Percentiles rank a stretch among this genome's conserved stretches.
phyloP scores from a whole-genome alignment of 2,329 filamentous ascomycete genomes.

The Microdochium nivale region DNA sequence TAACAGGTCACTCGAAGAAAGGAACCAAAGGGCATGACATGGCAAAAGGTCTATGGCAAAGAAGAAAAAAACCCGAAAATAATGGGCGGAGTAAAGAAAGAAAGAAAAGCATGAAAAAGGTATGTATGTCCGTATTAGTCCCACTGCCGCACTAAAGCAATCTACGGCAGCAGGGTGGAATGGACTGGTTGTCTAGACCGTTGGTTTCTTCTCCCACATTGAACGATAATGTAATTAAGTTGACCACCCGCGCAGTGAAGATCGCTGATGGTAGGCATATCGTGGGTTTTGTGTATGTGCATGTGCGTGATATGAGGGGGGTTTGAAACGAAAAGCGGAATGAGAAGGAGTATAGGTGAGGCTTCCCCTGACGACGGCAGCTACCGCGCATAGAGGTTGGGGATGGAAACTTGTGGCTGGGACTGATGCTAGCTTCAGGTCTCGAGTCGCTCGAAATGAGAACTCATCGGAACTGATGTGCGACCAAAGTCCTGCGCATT shows the following conservation, averaged over 20 bases:
- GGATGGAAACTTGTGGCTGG: neutral
- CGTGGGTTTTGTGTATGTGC: conserved; percentile 31
- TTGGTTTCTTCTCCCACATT: conserved; percentile 51
- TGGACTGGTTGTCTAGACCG: conserved; percentile 60
- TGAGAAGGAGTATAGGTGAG: neutral
- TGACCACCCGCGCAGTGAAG: conserved; percentile 49
- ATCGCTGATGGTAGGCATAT: conserved; percentile 54
- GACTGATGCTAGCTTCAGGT: too few relatives aligned
- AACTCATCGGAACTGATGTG: too few relatives aligned
- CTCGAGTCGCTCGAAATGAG: too few relatives aligned
- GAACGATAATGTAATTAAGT: conserved; percentile 47
- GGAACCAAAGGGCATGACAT: neutral
- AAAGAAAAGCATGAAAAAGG: neutral
- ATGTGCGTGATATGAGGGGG: neutral
- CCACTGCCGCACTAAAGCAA: conserved; percentile 41
- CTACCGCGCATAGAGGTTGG: neutral
- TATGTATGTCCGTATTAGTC: conserved; percentile 58
- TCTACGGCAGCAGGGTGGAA: conserved; percentile 57
- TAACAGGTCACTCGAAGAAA: too few relatives aligned
- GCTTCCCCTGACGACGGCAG: neutral
- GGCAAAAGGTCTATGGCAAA: too few relatives aligned
- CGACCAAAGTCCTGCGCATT: too few relatives aligned
- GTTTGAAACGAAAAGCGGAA: neutral
- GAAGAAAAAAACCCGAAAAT: too few relatives aligned
- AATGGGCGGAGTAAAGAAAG: neutral